Evolutionary conservation across 2,329 filamentous ascomycete species (phyloP), one percentile per base, ranked within the genome.

Genomic region (Neopestalotiopsis sp.): DNA sequence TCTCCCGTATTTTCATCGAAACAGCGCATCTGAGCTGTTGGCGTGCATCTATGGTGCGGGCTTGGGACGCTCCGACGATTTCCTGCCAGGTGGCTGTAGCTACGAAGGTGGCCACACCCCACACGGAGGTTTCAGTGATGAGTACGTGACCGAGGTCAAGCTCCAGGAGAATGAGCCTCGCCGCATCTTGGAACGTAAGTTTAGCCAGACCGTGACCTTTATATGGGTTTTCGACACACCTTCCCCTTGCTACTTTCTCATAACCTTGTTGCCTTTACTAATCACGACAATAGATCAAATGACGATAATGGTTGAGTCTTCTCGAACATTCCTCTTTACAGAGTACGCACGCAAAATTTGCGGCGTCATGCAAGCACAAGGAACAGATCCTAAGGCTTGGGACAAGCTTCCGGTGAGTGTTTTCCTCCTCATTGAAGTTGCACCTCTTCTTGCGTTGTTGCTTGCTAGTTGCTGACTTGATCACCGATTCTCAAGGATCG

Each of bases 1-100:
- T 4, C 84, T 85, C 9, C 86, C 87, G 1, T 89, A 86, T 80
- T 89, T 87, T 76, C 86, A 88, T 74, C 80, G 84, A 66, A 85
- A 85, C 75, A 82, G 81, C 5, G 84, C 84, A 70, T 81, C 79
- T 4, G 83, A 85, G 68, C 82, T 84, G 73, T 82, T 83, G 80
- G 81, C 81, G 10, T 74, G 83, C 58, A 80, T 81, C 70, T 69
- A 69, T 59, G 68, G 68, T 34, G 17, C 13, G 0, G 20, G 58
- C 5, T 9, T 68, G 49, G 62, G 62, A 9, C 38, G 38, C 4
- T 45, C 38, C 4, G 42, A 45, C 17, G 62, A 49, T 14, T 56
- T 65, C 17, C 38, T n/a, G 40, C 62, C 62, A 3, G 62, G 62
- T n/a, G 62, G 62, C 9, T 56, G 38, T 24, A 65, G 38, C 40